These are phyloP conservation scores for Vishniacozyma victoriae DNA, from an alignment of 768 basidiomycete species.

Conservation along the genomic window DNA sequence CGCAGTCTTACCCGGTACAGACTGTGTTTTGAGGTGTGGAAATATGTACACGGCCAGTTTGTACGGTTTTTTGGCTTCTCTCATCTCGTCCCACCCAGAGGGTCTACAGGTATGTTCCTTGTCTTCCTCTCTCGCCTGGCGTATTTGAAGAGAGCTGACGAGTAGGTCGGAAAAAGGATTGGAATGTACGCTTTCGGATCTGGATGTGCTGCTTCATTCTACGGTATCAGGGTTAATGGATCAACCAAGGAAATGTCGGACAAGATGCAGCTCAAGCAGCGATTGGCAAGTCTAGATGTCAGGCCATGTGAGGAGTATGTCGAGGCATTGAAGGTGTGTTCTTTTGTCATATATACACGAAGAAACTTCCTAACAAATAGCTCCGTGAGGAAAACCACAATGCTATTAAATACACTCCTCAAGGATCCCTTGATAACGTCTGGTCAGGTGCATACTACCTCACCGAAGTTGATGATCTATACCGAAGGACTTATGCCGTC, in stretches of 20 bases:
- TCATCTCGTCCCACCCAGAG: slow-evolving; percentile 71
- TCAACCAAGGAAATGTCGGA: slow-evolving; percentile 72
- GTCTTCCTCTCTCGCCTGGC: not conserved
- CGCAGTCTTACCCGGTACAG: slow-evolving; percentile 75
- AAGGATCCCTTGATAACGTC: slow-evolving; percentile 82
- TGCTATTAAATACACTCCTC: slow-evolving; percentile 72
- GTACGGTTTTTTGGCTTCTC: slow-evolving; percentile 85
- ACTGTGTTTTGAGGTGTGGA: slow-evolving; percentile 80
- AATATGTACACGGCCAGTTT: slow-evolving; percentile 99
- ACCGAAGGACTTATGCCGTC: slow-evolving; percentile 71
- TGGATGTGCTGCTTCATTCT: slow-evolving; percentile 94
- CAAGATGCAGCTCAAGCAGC: slow-evolving; percentile 72
- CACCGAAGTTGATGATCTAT: slow-evolving; percentile 79
- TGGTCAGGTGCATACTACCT: slow-evolving; percentile 94
- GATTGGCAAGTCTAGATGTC: slow-evolving; percentile 79
- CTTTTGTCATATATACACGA: not conserved
- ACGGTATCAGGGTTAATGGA: slow-evolving; percentile 76
- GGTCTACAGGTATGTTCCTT: slow-evolving; percentile 47
- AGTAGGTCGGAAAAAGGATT: slow-evolving; percentile 64
- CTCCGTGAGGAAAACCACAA: slow-evolving; percentile 97
- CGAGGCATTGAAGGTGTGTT: slow-evolving; percentile 57
- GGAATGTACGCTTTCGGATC: slow-evolving; percentile 95
- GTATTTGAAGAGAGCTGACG: slow-evolving; percentile 3
- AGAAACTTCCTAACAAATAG: slow-evolving; percentile 49
- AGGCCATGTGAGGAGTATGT: slow-evolving; percentile 89